Evolutionary conservation across 2,329 filamentous ascomycete genomes (phyloP).

Genomic region (Leptoxyphium fumago): DNA sequence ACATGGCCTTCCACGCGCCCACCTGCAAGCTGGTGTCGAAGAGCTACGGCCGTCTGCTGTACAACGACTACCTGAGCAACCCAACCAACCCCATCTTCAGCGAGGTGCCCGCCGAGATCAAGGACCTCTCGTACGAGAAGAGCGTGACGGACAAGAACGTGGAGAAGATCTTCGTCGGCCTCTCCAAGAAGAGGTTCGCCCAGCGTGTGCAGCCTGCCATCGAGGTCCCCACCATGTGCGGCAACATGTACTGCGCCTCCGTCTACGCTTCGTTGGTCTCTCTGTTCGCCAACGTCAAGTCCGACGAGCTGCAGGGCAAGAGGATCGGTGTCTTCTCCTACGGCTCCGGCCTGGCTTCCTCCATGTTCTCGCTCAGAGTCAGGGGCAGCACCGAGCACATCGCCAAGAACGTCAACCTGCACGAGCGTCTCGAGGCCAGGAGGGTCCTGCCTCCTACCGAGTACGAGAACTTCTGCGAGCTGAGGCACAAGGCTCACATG

Average conservation of each 20-base stretch:
- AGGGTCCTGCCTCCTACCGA: constrained; percentile 32
- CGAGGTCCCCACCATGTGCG: constrained; percentile 37
- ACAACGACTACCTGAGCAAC: constrained; percentile 37
- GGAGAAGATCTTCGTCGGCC: constrained; percentile 38
- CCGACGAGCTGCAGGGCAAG: constrained; percentile 33
- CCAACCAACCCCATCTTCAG: constrained; percentile 34
- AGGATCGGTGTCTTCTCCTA: constrained; percentile 38
- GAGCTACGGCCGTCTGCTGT: constrained; percentile 37
- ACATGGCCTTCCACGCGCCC: constrained; percentile 40
- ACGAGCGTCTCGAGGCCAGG: constrained; percentile 30
- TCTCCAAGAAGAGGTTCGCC: constrained; percentile 37
- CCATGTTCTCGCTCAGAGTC: constrained; percentile 36
- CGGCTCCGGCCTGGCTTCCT: constrained; percentile 36
- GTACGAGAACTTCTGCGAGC: constrained; percentile 40
- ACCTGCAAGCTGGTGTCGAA: constrained; percentile 42
- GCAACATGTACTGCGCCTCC: constrained; percentile 41
- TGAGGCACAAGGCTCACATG: constrained; percentile 35
- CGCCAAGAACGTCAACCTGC: constrained; percentile 32
- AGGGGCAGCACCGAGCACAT: constrained; percentile 32
- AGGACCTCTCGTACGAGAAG: constrained; percentile 30
- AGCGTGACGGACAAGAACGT: constrained; percentile 37
- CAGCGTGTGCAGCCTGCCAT: constrained; percentile 35
- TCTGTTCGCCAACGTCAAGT: constrained; percentile 31
- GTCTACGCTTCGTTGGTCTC: constrained; percentile 37
- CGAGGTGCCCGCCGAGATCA: constrained; percentile 34